A percentile compares a stretch with the other conserved stretches of the same genome.
Evolutionary conservation across 176 grass and related monocot species (phyloP).

Genomic region (Eragrostis nindensis): DNA sequence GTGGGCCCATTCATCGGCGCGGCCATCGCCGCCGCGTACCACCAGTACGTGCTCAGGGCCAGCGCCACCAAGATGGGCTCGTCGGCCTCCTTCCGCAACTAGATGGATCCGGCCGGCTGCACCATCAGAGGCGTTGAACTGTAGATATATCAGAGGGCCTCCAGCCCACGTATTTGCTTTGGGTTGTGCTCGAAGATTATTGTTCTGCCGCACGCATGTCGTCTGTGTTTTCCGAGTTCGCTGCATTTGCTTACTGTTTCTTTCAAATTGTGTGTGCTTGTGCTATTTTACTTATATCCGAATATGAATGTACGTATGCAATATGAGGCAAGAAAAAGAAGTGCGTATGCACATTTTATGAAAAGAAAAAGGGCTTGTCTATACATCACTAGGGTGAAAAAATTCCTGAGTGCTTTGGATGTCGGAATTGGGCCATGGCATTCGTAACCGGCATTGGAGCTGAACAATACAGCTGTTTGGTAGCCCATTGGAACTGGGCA

Average conservation of each 20-base stretch:
- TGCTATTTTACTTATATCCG: slow-evolving; percentile 6
- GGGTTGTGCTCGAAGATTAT: background rate
- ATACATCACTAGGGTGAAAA: no score
- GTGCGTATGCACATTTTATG: background rate
- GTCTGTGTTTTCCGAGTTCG: slow-evolving; percentile 10
- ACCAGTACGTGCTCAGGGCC: slow-evolving; percentile 77
- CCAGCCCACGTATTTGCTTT: background rate
- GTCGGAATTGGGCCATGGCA: no score
- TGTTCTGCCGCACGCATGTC: background rate
- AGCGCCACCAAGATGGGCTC: slow-evolving; percentile 66
- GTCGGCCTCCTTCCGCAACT: slow-evolving; percentile 56
- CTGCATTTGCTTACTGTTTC: slow-evolving; percentile 29
- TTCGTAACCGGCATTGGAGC: no score
- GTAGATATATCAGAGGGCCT: slow-evolving; percentile 54
- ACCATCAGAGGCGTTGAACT: slow-evolving; percentile 36
- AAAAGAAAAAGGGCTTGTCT: no score
- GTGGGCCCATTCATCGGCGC: slow-evolving; percentile 77
- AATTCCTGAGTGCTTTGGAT: no score
- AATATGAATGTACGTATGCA: background rate
- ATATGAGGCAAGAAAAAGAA: background rate
- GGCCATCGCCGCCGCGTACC: slow-evolving; percentile 67
- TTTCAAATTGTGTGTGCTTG: slow-evolving; percentile 22
- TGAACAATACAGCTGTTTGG: no score
- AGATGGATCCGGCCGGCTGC: slow-evolving; percentile 9
- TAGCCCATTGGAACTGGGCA: no score